A percentile compares a stretch with the other conserved stretches of the same genome.
Conservation (phyloP, 2,329 filamentous ascomycete species). For the Cladosporium colombiae region DNA sequence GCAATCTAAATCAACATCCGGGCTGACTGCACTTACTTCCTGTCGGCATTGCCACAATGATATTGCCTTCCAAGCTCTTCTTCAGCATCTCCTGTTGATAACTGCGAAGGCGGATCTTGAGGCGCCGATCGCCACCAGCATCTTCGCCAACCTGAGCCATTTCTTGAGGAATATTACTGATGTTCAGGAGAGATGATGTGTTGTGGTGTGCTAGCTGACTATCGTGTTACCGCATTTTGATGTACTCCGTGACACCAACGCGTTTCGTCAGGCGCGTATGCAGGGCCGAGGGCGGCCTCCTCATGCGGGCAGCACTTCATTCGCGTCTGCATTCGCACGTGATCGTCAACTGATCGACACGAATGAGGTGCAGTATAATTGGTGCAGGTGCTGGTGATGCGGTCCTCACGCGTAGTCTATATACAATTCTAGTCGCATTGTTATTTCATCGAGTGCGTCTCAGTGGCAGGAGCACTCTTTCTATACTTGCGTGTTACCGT, state of each 20-base stretch:
- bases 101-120: slow-evolving; percentile 36
- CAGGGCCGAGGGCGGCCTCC: neutral
- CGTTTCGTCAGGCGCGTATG: neutral
- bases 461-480: neutral
- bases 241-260: neutral
- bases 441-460: neutral
- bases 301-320: neutral
- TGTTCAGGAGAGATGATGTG: neutral
- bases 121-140: neutral
- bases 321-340: neutral
- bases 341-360: neutral
- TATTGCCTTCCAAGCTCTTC: slow-evolving; percentile 45
- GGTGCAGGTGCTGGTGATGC: neutral
- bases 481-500: neutral
- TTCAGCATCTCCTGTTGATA: slow-evolving; percentile 55
- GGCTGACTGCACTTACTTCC: slow-evolving; percentile 34
- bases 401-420: neutral
- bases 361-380: neutral
- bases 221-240: neutral
- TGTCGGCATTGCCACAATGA: slow-evolving; percentile 53
- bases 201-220: neutral
- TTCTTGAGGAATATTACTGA: neutral
- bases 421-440: neutral
- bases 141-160: neutral
- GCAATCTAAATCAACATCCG: neutral